Conservation (phyloP, 495 filamentous ascomycete species). For the Choiromyces venosus region DNA sequence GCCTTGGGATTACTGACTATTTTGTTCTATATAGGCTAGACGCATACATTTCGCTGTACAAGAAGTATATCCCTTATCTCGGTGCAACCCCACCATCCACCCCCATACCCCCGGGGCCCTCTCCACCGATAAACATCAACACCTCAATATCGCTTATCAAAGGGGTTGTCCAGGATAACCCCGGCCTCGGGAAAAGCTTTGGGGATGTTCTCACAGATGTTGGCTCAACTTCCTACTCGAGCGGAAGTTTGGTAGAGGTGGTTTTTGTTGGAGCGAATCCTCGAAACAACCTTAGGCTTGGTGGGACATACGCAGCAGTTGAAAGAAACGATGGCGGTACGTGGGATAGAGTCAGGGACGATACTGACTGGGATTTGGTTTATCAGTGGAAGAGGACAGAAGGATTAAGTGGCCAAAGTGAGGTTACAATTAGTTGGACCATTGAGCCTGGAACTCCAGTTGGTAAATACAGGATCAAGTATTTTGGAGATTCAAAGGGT, state of each 20-base stretch:
- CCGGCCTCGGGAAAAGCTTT: conserved; percentile 65
- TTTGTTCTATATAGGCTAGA: conserved; percentile 49
- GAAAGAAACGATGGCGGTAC: conserved; percentile 54
- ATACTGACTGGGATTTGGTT: conserved; percentile 74
- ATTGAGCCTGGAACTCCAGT: conserved; percentile 51
- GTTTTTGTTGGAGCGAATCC: conserved; percentile 87
- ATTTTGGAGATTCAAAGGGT: conserved; percentile 78
- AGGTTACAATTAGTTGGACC: conserved; percentile 74
- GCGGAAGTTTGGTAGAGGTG: conserved; percentile 55
- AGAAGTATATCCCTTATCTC: conserved; percentile 67
- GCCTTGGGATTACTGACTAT: not conserved
- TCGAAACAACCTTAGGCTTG: conserved; percentile 74
- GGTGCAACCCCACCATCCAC: conserved; percentile 45
- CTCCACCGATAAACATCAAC: conserved; percentile 78
- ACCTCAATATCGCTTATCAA: conserved; percentile 74
- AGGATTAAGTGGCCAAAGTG: conserved; percentile 65
- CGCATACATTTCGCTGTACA: conserved; percentile 81
- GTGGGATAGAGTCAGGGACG: conserved; percentile 66
- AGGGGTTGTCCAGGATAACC: conserved; percentile 67
- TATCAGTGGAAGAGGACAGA: conserved; percentile 74
- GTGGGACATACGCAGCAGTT: conserved; percentile 72
- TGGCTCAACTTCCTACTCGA: conserved; percentile 49
- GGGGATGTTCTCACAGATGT: conserved; percentile 67
- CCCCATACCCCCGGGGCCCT: conserved; percentile 54
- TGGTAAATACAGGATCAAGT: conserved; percentile 74